A percentile compares a stretch with the other conserved stretches of the same genome.
phyloP scores from a whole-genome alignment of 2,329 filamentous ascomycete genomes.

The Diplodia mutila region DNA sequence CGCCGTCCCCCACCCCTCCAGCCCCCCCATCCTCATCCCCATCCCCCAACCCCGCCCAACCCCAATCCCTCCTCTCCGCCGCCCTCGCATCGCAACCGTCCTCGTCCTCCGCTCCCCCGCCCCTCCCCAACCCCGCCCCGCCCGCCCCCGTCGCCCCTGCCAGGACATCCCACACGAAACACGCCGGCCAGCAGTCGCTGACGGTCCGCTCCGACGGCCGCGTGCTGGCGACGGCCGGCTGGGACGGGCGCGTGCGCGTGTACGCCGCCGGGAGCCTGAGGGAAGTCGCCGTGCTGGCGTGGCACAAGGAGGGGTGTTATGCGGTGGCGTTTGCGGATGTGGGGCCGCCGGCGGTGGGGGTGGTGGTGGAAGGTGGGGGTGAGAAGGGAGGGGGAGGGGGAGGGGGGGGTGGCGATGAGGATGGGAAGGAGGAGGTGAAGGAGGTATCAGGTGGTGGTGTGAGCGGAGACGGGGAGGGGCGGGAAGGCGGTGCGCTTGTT shows the following conservation, averaged over 20 bases:
- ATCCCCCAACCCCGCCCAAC: neutral
- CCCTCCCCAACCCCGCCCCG: slow-evolving; percentile 45
- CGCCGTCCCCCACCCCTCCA: too few species aligned
- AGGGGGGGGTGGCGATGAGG: too few species aligned
- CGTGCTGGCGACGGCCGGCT: slow-evolving; percentile 88
- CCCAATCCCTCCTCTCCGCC: slow-evolving; percentile 15
- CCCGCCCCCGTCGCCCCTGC: slow-evolving; percentile 18
- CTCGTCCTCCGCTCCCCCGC: slow-evolving; percentile 49
- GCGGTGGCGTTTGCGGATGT: slow-evolving; percentile 70
- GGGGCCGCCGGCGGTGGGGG: neutral
- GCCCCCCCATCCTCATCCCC: neutral
- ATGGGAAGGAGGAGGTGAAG: neutral
- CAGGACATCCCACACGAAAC: slow-evolving; percentile 74
- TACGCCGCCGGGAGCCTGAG: slow-evolving; percentile 81
- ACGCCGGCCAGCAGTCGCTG: slow-evolving; percentile 86
- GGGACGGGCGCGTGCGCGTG: slow-evolving; percentile 81
- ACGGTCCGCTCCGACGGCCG: slow-evolving; percentile 76
- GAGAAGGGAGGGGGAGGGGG: neutral
- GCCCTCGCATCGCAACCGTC: slow-evolving; percentile 34
- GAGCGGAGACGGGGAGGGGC: neutral
- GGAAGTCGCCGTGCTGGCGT: slow-evolving; percentile 89
- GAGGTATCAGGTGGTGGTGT: too few species aligned
- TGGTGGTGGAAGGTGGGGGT: slow-evolving; percentile 9
- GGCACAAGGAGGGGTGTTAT: slow-evolving; percentile 90
- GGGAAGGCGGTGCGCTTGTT: neutral